Evolutionary conservation across 768 basidiomycete genomes (phyloP), one percentile per base, ranked within the genome.

Genomic region (Xerocomus potaroensis): DNA sequence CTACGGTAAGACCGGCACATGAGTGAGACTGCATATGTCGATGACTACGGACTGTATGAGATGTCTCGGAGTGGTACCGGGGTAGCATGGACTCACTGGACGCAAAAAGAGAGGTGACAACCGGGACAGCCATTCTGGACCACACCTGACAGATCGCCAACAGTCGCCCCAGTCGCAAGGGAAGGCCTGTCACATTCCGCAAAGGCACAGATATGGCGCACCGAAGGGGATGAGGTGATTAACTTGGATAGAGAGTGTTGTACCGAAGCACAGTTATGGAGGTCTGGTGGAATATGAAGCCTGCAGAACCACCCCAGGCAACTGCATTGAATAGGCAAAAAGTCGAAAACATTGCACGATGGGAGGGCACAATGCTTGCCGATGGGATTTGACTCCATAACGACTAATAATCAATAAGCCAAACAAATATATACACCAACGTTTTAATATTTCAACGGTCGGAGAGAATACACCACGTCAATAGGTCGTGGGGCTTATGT

Each of bases 301-400:
- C 70, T 71, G 69, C 89, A 92, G 64, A 80, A 90, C 47, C 71
- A 63, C 29, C 61, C 61, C 36, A 70, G 58, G 67, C 90, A 91
- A 23, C 57, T 56, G 59, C 90, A 92, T 41, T 66, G 64, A 48
- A 87, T 81, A n/a, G 90, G 90, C 0, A 92, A 74, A 50, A 91
- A 85, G 67, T 91, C 88, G 54, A 83, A 68, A 29, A 71, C 53
- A 43, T 75, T 72, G 72, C 89, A 91, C 14, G 73, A 65, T 8
- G 70, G 41, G 40, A 77, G 51, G n/a, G 82, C 69, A 61, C 89
- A 92, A 53, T 78, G 81, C 36, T 74, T 69, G 45, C 89, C 89
- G 49, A 88, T 69, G 19, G 72, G 64, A 31, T 76, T 66, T 41
- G 84, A 56, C 47, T 72, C 72, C 68, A 72, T 72, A 35, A 8